These are phyloP conservation scores for Cordyceps pruinosa DNA, from an alignment of 2,329 filamentous ascomycete species.

Conservation along the genomic window DNA sequence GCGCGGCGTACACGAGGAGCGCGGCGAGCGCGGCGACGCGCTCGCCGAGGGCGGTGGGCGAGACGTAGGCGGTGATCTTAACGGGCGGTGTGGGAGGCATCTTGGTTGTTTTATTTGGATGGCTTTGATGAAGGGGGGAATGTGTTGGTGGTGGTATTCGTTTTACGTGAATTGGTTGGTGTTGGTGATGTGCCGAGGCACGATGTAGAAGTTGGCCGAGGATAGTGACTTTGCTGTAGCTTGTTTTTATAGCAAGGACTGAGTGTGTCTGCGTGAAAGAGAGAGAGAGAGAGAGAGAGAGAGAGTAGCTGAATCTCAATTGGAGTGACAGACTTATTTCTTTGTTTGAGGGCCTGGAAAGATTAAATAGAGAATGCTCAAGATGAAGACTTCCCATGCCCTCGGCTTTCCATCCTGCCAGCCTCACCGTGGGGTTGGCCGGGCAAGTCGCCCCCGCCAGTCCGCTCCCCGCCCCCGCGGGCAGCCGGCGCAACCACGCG, in stretches of 20 bases:
- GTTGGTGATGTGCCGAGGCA: background rate
- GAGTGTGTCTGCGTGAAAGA: no score
- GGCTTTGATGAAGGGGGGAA: no score
- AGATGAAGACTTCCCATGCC: background rate
- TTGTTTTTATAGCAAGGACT: no score
- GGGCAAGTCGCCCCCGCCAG: no score
- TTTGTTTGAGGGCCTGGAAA: background rate
- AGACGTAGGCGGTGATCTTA: conserved; percentile 7
- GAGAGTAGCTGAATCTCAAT: no score
- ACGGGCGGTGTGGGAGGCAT: background rate
- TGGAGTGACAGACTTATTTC: no score
- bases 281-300: no score
- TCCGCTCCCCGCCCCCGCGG: background rate
- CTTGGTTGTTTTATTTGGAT: no score
- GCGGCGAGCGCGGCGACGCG: background rate
- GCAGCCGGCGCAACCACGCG: background rate
- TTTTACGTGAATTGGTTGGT: background rate
- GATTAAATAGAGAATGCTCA: background rate
- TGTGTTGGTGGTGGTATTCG: no score
- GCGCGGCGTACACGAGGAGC: conserved; percentile 2
- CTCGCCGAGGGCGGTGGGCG: background rate
- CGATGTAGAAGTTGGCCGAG: background rate
- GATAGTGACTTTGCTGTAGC: background rate
- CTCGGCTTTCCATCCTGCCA: background rate
- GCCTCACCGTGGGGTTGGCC: no score